These are phyloP conservation scores for Thielaviopsis ethacetica DNA, from an alignment of 2,329 filamentous ascomycete genomes.

Conservation along the genomic window DNA sequence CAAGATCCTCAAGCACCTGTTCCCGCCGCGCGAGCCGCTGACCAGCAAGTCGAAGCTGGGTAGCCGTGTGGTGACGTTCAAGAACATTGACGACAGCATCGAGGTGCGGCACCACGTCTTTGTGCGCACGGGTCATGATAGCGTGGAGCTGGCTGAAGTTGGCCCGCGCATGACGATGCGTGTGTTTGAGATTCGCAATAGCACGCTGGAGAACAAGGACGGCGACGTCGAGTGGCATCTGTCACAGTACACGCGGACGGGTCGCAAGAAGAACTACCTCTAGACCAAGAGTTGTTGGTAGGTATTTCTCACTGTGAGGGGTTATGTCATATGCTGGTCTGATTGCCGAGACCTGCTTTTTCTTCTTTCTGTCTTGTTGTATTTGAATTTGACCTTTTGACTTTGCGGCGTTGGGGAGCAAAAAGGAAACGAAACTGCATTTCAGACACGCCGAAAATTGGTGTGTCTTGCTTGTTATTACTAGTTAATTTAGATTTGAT, in stretches of 20 bases:
- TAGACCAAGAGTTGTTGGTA: constrained; percentile 22
- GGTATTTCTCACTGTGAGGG: background rate
- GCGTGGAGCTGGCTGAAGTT: constrained; percentile 76
- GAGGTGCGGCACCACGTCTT: constrained; percentile 76
- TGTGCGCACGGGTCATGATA: constrained; percentile 79
- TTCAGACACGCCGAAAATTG: background rate
- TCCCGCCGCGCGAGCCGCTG: constrained; percentile 69
- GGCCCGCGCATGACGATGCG: constrained; percentile 96
- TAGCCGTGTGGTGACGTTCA: constrained; percentile 80
- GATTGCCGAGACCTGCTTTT: background rate
- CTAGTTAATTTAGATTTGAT: background rate
- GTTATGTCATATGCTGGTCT: background rate
- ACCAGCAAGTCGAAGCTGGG: constrained; percentile 62
- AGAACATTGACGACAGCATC: constrained; percentile 85
- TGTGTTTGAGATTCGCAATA: constrained; percentile 79
- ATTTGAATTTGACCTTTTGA: background rate
- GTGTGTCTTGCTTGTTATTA: background rate
- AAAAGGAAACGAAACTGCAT: constrained; percentile 5
- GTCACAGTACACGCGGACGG: constrained; percentile 86
- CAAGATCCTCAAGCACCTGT: constrained; percentile 84
- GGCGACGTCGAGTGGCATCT: constrained; percentile 95
- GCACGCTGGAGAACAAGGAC: constrained; percentile 84
- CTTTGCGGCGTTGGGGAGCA: constrained; percentile 7
- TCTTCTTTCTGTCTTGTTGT: background rate
- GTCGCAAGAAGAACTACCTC: constrained; percentile 89